Conservation (phyloP, 148 eudicot species). For the Mesembryanthemum crystallinum region DNA sequence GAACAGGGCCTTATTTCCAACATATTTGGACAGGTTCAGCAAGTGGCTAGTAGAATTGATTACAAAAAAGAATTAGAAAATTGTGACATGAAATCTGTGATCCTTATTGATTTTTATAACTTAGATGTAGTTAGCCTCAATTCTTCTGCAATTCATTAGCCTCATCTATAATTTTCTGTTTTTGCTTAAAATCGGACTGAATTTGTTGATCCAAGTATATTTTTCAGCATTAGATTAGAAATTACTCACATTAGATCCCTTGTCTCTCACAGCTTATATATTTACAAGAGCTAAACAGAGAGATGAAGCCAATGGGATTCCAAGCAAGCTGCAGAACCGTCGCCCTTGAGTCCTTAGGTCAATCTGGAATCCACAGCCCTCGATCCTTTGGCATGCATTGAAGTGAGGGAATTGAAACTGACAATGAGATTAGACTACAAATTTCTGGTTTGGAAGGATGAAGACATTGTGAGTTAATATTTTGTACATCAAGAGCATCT, state of each 20-base stretch:
- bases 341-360: neutral
- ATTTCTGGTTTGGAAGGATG: neutral
- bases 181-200: too few species aligned
- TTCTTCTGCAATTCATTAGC: too few species aligned
- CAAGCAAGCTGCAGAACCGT: neutral
- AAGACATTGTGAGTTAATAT: neutral
- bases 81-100: neutral
- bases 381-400: neutral
- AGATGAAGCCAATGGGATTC: conserved; percentile 11
- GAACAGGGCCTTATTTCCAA: too few species aligned
- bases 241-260: neutral
- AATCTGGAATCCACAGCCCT: neutral
- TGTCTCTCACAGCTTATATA: conserved; percentile 18
- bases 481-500: neutral
- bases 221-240: neutral
- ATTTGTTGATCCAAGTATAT: too few species aligned
- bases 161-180: too few species aligned
- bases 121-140: too few species aligned
- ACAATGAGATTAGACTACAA: neutral
- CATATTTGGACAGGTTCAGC: too few species aligned
- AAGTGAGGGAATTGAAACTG: neutral
- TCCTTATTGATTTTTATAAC: too few species aligned
- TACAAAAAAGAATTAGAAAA: too few species aligned
- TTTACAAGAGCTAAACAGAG: conserved; percentile 23
- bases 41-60: too few species aligned